Evolutionary conservation across 805 yeast species (phyloP).

Genomic region (Kuraishia ogatae): DNA sequence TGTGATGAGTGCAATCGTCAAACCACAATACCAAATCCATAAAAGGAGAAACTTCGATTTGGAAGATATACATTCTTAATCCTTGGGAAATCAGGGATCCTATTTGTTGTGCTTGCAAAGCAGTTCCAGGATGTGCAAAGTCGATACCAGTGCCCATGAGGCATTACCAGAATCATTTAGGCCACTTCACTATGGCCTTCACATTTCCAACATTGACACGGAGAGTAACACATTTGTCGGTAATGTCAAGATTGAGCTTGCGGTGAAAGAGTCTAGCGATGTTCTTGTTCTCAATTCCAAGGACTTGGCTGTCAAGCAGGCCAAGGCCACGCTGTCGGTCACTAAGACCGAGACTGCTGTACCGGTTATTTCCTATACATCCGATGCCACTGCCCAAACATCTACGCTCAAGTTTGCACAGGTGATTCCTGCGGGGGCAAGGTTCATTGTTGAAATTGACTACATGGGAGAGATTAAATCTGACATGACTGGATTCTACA

Average conservation of each 20-base stretch:
- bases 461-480: constrained; percentile 38
- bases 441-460: constrained; percentile 20
- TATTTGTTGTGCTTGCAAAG: too few species aligned
- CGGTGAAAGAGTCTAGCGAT: constrained; percentile 31
- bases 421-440: constrained; percentile 18
- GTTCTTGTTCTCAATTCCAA: constrained; percentile 41
- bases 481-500: constrained; percentile 51
- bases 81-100: too few species aligned
- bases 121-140: neutral
- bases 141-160: constrained; percentile 38
- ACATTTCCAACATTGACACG: constrained; percentile 50
- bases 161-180: constrained; percentile 36
- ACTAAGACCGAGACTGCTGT: constrained; percentile 19
- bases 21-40: too few species aligned
- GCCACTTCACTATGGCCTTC: constrained; percentile 68
- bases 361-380: constrained; percentile 4
- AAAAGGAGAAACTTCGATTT: too few species aligned
- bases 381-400: constrained; percentile 33
- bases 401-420: constrained; percentile 47
- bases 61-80: neutral
- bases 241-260: constrained; percentile 35
- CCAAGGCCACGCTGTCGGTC: constrained; percentile 11
- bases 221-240: constrained; percentile 38
- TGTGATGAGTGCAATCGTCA: neutral
- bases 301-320: constrained; percentile 25